A percentile compares a stretch with the other conserved stretches of the same genome.
These are phyloP conservation scores for Posidonia australis DNA, from an alignment of 106 monocot genomes.

Conservation along the genomic window DNA sequence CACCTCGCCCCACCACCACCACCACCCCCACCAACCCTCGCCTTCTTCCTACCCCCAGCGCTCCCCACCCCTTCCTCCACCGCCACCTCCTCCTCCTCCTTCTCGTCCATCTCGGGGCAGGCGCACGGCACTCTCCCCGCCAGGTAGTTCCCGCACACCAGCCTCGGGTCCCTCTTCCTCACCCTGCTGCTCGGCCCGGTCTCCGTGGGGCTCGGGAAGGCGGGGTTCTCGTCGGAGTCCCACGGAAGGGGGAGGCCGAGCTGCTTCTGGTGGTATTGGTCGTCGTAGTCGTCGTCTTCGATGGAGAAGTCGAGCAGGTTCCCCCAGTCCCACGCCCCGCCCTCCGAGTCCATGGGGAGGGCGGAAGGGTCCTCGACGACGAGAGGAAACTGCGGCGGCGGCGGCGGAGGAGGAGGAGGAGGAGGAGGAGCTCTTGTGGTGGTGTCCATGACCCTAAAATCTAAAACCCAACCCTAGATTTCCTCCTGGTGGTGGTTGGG, in stretches of 20 bases:
- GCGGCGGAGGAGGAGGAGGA: neutral
- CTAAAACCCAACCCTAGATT: too few relatives aligned
- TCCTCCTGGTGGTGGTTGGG: too few relatives aligned
- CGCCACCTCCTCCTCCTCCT: slow-evolving; percentile 29
- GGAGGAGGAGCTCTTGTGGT: too few relatives aligned
- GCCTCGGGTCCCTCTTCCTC: slow-evolving; percentile 74
- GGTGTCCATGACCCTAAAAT: too few relatives aligned
- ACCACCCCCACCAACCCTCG: slow-evolving; percentile 16
- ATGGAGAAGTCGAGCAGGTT: slow-evolving; percentile 44
- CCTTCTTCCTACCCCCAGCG: slow-evolving; percentile 30
- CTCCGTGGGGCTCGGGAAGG: neutral
- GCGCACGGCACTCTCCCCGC: slow-evolving; percentile 76
- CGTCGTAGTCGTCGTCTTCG: too few relatives aligned
- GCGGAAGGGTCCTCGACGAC: slow-evolving; percentile 4
- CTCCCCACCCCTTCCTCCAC: slow-evolving; percentile 11
- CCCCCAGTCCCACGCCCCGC: slow-evolving; percentile 46
- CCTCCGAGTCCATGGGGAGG: too few relatives aligned
- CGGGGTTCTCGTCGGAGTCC: neutral
- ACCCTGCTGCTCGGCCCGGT: slow-evolving; percentile 11
- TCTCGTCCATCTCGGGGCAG: slow-evolving; percentile 77
- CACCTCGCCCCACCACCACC: slow-evolving; percentile 31
- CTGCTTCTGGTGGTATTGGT: too few relatives aligned
- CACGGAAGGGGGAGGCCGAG: slow-evolving; percentile 5
- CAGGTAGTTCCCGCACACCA: slow-evolving; percentile 68
- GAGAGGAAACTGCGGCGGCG: slow-evolving; percentile 10